These are phyloP conservation scores for Sugiyamaella xylanicola DNA, from an alignment of 1,139 yeast species.

Conservation along the genomic window DNA sequence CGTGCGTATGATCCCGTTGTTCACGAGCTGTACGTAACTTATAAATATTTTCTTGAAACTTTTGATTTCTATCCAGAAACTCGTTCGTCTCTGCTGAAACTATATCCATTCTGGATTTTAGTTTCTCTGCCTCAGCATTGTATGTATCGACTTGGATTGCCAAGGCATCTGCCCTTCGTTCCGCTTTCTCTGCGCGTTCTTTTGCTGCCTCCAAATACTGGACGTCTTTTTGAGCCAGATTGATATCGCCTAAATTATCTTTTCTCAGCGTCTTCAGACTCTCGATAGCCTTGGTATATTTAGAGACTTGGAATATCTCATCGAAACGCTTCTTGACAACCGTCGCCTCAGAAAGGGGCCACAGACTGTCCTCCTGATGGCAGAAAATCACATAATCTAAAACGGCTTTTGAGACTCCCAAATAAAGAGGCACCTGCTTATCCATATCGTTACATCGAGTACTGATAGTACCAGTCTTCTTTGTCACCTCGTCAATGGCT, in stretches of 20 bases:
- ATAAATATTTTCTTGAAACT: constrained; percentile 72
- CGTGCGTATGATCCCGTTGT: constrained; percentile 43
- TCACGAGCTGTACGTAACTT: constrained; percentile 58
- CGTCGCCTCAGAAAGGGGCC: constrained; percentile 93
- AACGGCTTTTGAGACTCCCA: constrained; percentile 88
- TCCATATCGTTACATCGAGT: constrained; percentile 88
- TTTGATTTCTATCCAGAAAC: constrained; percentile 76
- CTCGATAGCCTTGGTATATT: constrained; percentile 88
- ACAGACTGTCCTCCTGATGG: constrained; percentile 94
- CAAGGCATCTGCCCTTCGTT: constrained; percentile 51
- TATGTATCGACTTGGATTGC: constrained; percentile 50
- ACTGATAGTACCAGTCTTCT: constrained; percentile 63
- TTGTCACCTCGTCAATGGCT: constrained; percentile 63
- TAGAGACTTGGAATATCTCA: constrained; percentile 93
- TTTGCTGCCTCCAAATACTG: constrained; percentile 73
- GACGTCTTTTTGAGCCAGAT: constrained; percentile 74
- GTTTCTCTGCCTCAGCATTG: constrained; percentile 52
- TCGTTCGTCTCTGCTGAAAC: constrained; percentile 62
- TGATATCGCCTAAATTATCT: constrained; percentile 74
- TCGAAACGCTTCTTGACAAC: constrained; percentile 88
- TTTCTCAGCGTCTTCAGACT: constrained; percentile 73
- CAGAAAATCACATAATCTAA: constrained; percentile 93
- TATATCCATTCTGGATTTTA: constrained; percentile 54
- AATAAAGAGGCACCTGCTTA: constrained; percentile 70
- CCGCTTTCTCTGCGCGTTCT: constrained; percentile 66